Conservation (phyloP, 805 yeast species). For the Cyberlindnera bimundalis region DNA sequence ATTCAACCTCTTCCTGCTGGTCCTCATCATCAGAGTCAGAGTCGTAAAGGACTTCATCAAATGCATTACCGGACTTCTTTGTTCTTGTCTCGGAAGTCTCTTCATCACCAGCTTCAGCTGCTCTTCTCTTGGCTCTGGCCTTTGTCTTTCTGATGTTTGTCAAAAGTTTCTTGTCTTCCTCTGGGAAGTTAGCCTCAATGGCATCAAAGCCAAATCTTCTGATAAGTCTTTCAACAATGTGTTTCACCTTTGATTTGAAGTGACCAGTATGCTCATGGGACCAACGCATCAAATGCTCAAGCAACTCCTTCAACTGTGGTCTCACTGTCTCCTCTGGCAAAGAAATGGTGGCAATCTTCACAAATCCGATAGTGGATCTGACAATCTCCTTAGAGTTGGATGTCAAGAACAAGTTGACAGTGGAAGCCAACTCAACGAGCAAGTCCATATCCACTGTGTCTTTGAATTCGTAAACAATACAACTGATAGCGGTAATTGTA, state of each 20-base stretch:
- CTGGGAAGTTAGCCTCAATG: constrained; percentile 84
- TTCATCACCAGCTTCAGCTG: constrained; percentile 39
- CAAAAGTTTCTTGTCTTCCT: constrained; percentile 79
- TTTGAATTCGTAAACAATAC: constrained; percentile 83
- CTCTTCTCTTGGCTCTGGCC: constrained; percentile 79
- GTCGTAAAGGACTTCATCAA: constrained; percentile 86
- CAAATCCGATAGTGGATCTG: constrained; percentile 90
- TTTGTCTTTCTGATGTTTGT: constrained; percentile 82
- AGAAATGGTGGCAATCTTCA: constrained; percentile 81
- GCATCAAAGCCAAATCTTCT: constrained; percentile 87
- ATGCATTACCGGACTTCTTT: constrained; percentile 72
- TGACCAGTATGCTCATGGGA: constrained; percentile 95
- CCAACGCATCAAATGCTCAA: constrained; percentile 80
- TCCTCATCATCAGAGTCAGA: constrained; percentile 48
- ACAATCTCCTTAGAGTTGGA: constrained; percentile 92
- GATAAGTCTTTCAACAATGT: constrained; percentile 84
- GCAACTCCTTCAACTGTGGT: constrained; percentile 59
- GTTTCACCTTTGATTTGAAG: constrained; percentile 89
- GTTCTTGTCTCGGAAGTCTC: constrained; percentile 25
- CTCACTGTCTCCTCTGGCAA: constrained; percentile 75
- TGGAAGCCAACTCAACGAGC: constrained; percentile 72
- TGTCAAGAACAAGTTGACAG: constrained; percentile 86
- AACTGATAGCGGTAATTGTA: constrained; percentile 85
- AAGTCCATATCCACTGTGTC: constrained; percentile 55
- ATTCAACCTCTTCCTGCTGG: constrained; percentile 29